These are phyloP conservation scores for Pilatotrama ljubarskyi DNA, from an alignment of 768 basidiomycete species.

Conservation along the genomic window DNA sequence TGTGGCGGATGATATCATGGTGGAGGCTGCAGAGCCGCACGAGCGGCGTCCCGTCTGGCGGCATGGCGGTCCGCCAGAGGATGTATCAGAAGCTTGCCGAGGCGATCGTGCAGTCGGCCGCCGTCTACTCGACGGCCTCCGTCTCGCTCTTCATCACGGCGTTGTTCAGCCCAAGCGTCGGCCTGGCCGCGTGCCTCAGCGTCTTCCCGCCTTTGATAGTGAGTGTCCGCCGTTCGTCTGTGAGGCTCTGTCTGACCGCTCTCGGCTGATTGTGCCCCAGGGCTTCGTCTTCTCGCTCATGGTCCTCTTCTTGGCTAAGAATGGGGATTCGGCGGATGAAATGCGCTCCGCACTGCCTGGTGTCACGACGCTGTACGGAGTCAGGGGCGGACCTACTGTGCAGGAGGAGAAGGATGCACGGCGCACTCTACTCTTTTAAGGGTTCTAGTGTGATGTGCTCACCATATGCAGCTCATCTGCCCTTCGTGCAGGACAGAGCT, in stretches of 20 bases:
- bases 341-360: too few species aligned
- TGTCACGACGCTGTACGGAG: too few species aligned
- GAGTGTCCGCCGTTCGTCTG: background rate
- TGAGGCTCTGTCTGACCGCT: background rate
- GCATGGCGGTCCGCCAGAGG: background rate
- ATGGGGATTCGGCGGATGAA: too few species aligned
- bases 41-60: background rate
- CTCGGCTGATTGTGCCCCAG: background rate
- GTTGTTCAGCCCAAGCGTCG: background rate
- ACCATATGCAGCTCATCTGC: too few species aligned
- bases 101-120: constrained; percentile 11
- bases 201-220: constrained; percentile 3
- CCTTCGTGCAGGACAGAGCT: too few species aligned
- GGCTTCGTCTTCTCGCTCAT: background rate
- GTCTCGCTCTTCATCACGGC: background rate
- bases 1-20: constrained; percentile 3
- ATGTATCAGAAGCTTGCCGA: constrained; percentile 2
- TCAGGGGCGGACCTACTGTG: too few species aligned
- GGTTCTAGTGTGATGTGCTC: too few species aligned
- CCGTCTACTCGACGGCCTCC: constrained; percentile 5
- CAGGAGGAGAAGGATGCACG: too few species aligned
- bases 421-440: too few species aligned
- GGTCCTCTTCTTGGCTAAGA: background rate
- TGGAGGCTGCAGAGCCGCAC: background rate
- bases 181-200: background rate